Evolutionary conservation across 208 protist species (phyloP).

Genomic region (Baffinella frigidus): DNA sequence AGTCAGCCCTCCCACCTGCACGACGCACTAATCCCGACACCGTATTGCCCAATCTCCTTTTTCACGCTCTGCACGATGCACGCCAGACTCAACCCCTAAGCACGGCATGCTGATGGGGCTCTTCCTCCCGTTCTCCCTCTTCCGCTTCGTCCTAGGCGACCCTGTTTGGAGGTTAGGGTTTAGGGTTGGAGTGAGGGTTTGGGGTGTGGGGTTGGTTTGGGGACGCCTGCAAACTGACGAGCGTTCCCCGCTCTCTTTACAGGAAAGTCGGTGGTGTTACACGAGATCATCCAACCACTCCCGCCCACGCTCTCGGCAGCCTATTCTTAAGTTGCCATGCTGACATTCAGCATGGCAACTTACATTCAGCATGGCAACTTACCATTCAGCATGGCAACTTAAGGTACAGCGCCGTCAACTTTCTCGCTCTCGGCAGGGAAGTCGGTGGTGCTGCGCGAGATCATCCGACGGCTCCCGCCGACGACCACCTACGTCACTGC

Average conservation of each 20-base stretch:
- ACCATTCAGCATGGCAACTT: too few relatives aligned
- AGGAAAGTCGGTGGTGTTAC: slow-evolving; percentile 14
- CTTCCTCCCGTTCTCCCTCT: not conserved
- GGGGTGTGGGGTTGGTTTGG: not conserved
- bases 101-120: not conserved
- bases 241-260: not conserved
- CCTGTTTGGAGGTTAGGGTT: too few relatives aligned
- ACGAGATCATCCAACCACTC: not conserved
- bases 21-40: too few relatives aligned
- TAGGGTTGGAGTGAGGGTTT: too few relatives aligned
- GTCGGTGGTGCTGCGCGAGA: slow-evolving; percentile 37
- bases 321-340: too few relatives aligned
- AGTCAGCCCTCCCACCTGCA: too few relatives aligned
- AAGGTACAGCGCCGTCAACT: not conserved
- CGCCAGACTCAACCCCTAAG: too few relatives aligned
- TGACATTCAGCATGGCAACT: too few relatives aligned
- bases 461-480: slow-evolving; percentile 13
- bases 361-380: too few relatives aligned
- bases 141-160: not conserved
- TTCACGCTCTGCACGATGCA: too few relatives aligned
- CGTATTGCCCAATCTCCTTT: too few relatives aligned
- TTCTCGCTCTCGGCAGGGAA: not conserved
- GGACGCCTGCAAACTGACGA: not conserved
- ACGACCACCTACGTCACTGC: slow-evolving; percentile 68
- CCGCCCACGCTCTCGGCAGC: not conserved